These are phyloP conservation scores for Pelargonium fulgidum DNA, from an alignment of 441 rosid species.

Conservation along the genomic window DNA sequence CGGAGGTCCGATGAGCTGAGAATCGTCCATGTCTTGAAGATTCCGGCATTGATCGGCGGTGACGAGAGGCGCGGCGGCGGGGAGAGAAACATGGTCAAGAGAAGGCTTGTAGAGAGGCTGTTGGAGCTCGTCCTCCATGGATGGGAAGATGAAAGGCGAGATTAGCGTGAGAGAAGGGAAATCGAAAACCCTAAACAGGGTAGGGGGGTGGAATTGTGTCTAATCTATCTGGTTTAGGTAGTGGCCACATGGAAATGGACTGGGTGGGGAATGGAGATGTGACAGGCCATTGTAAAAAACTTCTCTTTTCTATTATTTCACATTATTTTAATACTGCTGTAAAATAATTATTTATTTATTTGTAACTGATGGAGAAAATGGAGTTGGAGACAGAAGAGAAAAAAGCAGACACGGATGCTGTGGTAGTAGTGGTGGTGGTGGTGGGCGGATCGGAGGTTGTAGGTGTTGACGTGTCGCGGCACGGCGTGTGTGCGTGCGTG, in stretches of 20 bases:
- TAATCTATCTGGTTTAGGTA: slow-evolving; percentile 28
- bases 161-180: not conserved
- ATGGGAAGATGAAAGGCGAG: not conserved
- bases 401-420: too few species aligned
- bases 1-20: slow-evolving; percentile 30
- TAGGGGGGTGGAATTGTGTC: slow-evolving; percentile 23
- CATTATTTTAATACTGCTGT: not conserved
- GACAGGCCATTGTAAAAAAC: slow-evolving; percentile 44
- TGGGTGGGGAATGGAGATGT: slow-evolving; percentile 32
- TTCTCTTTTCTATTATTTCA: not conserved
- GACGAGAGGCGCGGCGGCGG: slow-evolving; percentile 32
- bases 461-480: too few species aligned
- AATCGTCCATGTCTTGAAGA: slow-evolving; percentile 36
- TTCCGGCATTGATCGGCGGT: slow-evolving; percentile 53
- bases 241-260: slow-evolving; percentile 42
- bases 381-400: too few species aligned
- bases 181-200: slow-evolving; percentile 47
- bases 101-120: not conserved
- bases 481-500: too few species aligned
- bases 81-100: not conserved
- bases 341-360: not conserved
- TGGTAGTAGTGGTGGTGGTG: too few species aligned
- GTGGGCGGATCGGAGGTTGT: too few species aligned
- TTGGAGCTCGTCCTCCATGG: not conserved
- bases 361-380: too few species aligned